Evolutionary conservation across 306 rosid species (phyloP).

Genomic region (Hippophae tibetana): DNA sequence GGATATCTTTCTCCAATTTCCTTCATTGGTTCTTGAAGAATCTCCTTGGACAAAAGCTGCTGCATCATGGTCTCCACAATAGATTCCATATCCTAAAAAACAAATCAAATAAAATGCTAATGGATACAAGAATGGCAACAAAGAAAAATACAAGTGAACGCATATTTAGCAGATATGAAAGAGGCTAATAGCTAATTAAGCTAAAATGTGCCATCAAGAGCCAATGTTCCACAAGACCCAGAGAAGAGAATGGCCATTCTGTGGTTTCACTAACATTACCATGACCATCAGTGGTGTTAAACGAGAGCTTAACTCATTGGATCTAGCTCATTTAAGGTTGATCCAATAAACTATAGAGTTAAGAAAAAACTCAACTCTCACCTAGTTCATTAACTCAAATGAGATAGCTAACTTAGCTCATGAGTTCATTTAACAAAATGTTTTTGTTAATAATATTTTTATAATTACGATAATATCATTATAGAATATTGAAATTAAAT

Average conservation of each 20-base stretch:
- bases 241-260: not conserved
- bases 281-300: no score
- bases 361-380: no score
- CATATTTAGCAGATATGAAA: not conserved
- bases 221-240: not conserved
- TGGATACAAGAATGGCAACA: not conserved
- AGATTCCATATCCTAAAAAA: slow-evolving; percentile 68
- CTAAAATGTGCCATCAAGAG: not conserved
- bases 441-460: no score
- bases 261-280: no score
- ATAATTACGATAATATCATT: no score
- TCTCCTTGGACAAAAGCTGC: slow-evolving; percentile 87
- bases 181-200: not conserved
- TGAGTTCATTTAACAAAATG: no score
- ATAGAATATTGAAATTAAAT: no score
- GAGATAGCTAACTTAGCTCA: no score
- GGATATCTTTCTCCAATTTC: slow-evolving; percentile 97
- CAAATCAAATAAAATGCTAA: slow-evolving; percentile 8
- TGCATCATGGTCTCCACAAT: slow-evolving; percentile 95
- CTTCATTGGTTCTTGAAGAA: slow-evolving; percentile 94
- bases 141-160: not conserved
- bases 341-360: no score
- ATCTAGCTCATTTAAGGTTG: no score
- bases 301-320: no score
- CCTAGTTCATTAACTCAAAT: no score